Percentiles rank a stretch among this genome's conserved stretches.
Conservation (phyloP, 2,329 filamentous ascomycete genomes). For the Trichoderma sp. region DNA sequence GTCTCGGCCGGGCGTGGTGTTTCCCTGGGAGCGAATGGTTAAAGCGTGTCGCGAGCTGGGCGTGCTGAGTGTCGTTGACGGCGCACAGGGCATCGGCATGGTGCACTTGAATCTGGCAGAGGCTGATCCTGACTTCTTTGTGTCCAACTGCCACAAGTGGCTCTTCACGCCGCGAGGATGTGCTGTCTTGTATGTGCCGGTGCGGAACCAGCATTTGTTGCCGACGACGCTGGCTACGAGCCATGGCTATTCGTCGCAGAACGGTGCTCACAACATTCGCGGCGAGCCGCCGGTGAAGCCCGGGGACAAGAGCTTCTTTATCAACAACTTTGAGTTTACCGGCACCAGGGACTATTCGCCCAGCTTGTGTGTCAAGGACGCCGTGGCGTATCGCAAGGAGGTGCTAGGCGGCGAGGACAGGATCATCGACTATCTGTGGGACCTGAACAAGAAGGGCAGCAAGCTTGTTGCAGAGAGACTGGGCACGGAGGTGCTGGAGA, state of each 20-base stretch:
- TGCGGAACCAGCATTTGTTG: constrained; percentile 71
- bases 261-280: neutral
- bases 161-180: constrained; percentile 75
- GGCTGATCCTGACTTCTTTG: constrained; percentile 79
- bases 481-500: constrained; percentile 70
- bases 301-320: constrained; percentile 56
- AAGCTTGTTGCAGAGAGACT: constrained; percentile 58
- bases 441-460: constrained; percentile 63
- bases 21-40: constrained; percentile 72
- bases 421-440: constrained; percentile 61
- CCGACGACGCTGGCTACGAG: constrained; percentile 74
- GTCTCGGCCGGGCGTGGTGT: constrained; percentile 71
- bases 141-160: constrained; percentile 91
- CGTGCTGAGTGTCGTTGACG: constrained; percentile 75
- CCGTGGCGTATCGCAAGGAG: constrained; percentile 66
- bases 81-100: constrained; percentile 80
- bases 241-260: constrained; percentile 64
- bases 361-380: constrained; percentile 68
- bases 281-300: constrained; percentile 32
- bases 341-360: constrained; percentile 72
- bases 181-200: constrained; percentile 75
- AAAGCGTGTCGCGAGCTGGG: constrained; percentile 62
- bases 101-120: constrained; percentile 63
- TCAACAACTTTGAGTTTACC: constrained; percentile 70
- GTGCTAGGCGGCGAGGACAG: constrained; percentile 70